These are phyloP conservation scores for Fusarium siculi DNA, from an alignment of 2,329 filamentous ascomycete species.

Conservation along the genomic window DNA sequence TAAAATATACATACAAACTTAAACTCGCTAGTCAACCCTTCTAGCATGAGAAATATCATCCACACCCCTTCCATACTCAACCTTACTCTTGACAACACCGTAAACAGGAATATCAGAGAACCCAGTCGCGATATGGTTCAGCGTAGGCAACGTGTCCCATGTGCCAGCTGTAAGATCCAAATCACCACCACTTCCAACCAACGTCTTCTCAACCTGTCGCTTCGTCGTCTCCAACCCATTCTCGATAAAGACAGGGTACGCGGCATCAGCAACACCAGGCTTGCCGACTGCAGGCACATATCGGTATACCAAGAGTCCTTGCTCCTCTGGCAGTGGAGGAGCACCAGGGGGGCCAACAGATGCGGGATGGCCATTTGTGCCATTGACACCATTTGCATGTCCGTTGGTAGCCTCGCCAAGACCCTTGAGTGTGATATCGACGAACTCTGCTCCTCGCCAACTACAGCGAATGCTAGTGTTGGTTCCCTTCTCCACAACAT, in stretches of 20 bases:
- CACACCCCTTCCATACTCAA: slow-evolving; percentile 16
- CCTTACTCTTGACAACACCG: slow-evolving; percentile 19
- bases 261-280: slow-evolving; percentile 3
- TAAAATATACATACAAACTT: background rate
- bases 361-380: background rate
- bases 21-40: slow-evolving; percentile 15
- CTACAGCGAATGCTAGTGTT: slow-evolving; percentile 1
- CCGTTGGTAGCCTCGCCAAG: background rate
- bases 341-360: background rate
- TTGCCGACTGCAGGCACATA: slow-evolving; percentile 17
- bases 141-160: slow-evolving; percentile 25
- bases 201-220: slow-evolving; percentile 9
- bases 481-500: slow-evolving; percentile 44
- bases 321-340: slow-evolving; percentile 25
- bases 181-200: background rate
- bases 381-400: background rate
- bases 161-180: slow-evolving; percentile 3
- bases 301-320: slow-evolving; percentile 5
- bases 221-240: background rate
- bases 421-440: slow-evolving; percentile 3
- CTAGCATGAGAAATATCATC: slow-evolving; percentile 22
- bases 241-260: slow-evolving; percentile 3
- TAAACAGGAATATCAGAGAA: slow-evolving; percentile 32
- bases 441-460: slow-evolving; percentile 29
- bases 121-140: slow-evolving; percentile 30